Conservation (phyloP, 2,329 filamentous ascomycete species). For the Monilinia aucupariae region DNA sequence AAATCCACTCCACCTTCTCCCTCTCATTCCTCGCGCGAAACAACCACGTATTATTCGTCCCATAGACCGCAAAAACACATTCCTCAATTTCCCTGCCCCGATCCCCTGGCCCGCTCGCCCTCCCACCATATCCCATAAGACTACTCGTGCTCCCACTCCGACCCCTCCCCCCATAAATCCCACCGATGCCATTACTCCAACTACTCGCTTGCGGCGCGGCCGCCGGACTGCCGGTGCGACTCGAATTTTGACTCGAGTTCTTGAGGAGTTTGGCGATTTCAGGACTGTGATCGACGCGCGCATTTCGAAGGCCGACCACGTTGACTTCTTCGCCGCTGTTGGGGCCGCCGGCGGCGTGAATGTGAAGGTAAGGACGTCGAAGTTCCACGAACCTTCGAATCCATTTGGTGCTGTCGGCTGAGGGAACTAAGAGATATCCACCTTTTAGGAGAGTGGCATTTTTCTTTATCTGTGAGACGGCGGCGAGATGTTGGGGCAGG, state of each 20-base stretch:
- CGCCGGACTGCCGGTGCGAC: not conserved
- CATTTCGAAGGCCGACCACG: constrained; percentile 81
- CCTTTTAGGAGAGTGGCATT: constrained; percentile 77
- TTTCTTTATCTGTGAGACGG: constrained; percentile 72
- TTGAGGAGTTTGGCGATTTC: constrained; percentile 72
- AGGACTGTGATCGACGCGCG: constrained; percentile 86
- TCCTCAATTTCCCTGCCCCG: constrained; percentile 31
- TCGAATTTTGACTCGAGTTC: not conserved
- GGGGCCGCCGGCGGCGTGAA: constrained; percentile 58
- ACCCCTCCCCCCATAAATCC: not conserved
- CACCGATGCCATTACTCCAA: constrained; percentile 32
- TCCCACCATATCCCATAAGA: constrained; percentile 2
- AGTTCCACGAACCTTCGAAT: constrained; percentile 90
- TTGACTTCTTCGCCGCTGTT: constrained; percentile 85
- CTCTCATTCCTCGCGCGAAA: constrained; percentile 85
- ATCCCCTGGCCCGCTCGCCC: constrained; percentile 27
- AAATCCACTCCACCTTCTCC: constrained; percentile 96
- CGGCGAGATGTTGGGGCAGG: constrained; percentile 59
- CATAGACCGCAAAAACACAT: constrained; percentile 85
- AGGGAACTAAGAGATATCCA: constrained; percentile 81
- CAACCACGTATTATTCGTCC: constrained; percentile 88
- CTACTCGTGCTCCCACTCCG: constrained; percentile 6
- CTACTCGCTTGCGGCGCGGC: not conserved
- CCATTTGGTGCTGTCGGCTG: constrained; percentile 78
- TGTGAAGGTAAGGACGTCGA: constrained; percentile 82